phyloP scores from a whole-genome alignment of 441 rosid genomes.

The Brassica hybrid region DNA sequence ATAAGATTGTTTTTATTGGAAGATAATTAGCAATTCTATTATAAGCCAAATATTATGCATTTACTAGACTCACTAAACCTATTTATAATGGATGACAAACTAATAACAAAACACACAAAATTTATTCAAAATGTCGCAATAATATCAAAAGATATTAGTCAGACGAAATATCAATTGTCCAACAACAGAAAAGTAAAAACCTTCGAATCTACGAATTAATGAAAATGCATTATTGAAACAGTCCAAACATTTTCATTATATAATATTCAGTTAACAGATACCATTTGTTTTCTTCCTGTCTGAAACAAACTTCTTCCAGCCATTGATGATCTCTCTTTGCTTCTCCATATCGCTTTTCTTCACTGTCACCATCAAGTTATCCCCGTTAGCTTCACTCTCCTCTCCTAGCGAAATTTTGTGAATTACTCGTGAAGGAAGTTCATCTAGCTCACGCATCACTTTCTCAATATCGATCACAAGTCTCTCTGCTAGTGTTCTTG shows the following conservation, averaged over 20 bases:
- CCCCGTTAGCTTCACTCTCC: background rate
- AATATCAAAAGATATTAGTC: background rate
- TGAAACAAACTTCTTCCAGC: conserved; percentile 1
- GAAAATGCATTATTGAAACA: background rate
- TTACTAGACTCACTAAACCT: background rate
- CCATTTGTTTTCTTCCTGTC: background rate
- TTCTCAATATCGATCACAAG: background rate
- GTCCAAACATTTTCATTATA: background rate
- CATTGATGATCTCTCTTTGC: conserved; percentile 1
- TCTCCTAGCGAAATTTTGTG: background rate
- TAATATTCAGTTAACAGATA: background rate
- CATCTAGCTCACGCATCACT: conserved; percentile 1
- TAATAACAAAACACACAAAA: background rate
- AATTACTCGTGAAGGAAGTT: conserved; percentile 4
- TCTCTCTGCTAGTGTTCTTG: conserved; percentile 3
- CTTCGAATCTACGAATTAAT: background rate
- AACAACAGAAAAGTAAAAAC: background rate
- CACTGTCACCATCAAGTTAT: conserved; percentile 3
- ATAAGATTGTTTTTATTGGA: background rate
- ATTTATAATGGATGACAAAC: background rate
- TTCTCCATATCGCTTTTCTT: background rate
- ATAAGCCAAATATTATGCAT: background rate
- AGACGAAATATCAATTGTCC: background rate
- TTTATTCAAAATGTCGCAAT: background rate
- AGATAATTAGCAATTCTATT: background rate